Base-by-base conservation (phyloP, 2,329 filamentous ascomycete species). In the Colletotrichum lupini region DNA sequence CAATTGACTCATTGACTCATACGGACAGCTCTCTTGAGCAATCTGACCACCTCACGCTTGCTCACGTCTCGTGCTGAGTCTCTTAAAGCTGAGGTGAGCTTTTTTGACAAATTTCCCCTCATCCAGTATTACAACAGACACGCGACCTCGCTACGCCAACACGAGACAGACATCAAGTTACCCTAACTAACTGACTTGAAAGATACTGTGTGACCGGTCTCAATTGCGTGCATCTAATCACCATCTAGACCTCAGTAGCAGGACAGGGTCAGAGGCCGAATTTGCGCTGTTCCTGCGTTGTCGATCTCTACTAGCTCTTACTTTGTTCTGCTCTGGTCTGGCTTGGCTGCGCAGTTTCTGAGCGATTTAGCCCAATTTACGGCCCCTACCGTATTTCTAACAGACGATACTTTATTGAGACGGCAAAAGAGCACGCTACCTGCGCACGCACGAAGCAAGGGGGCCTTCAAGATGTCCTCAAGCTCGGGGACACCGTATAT, bases 401-500 rank as follows among this genome's bases (percentile, higher is more conserved):
- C 22, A 2, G 19, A 42, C 30, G n/a, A 26, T 56, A 49, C 42
- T 24, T 24, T 28, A 35, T 30, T 22, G 22, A 16, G 12, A 49
- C 42, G n/a, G 28, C n/a, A 14, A 11, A 49, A 22, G 42, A 19
- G 42, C 16, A 32, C 42, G 16, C 19, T 16, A 7, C 5, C 14
- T n/a, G 6, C 3, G 26, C 26, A 35, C 42, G 19, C 49, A 52
- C n/a, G 19, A 35, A 37, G 32, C 58, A 4, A 42, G 12, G 46
- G 24, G 16, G 24, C 64, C 37, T 24, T 14, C 26, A 53, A n/a
- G 46, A 75, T 75, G 74, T 55, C 74, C 30, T 65, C 67, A 28
- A 67, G 32, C 59, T 72, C 73, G 16, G 73, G 73, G 35, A 72
- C 67, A 22, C 62, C 72, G 35, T 75, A 84, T 62, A 75, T 86